A percentile compares a stretch with the other conserved stretches of the same genome.
Conservation (phyloP, 305 asterid genomes). For the Andrographis paniculata region DNA sequence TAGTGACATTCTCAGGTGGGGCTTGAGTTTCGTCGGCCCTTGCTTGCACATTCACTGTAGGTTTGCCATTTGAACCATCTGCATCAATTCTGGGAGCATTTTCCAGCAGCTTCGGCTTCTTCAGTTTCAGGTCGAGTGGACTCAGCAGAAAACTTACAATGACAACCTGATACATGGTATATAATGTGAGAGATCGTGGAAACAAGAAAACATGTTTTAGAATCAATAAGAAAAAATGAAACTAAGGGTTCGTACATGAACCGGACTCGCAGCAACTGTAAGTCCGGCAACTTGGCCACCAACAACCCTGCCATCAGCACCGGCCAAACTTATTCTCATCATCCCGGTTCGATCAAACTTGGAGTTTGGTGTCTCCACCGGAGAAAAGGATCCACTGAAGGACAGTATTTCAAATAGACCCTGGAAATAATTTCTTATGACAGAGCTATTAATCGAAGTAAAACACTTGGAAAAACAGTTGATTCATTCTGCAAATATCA, state of each 20-base stretch:
- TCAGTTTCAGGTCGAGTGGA: slow-evolving; percentile 34
- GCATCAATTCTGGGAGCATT: slow-evolving; percentile 12
- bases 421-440: slow-evolving; percentile 24
- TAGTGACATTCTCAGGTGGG: slow-evolving; percentile 11
- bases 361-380: slow-evolving; percentile 37
- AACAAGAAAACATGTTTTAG: too few species aligned
- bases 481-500: too few species aligned
- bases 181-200: too few species aligned
- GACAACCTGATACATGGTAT: slow-evolving; percentile 40
- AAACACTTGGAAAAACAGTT: too few species aligned
- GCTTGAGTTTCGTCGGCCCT: slow-evolving; percentile 17
- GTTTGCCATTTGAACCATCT: slow-evolving; percentile 18
- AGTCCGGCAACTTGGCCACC: slow-evolving; percentile 66
- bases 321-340: slow-evolving; percentile 52
- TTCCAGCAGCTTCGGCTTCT: slow-evolving; percentile 38
- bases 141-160: slow-evolving; percentile 61
- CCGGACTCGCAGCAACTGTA: slow-evolving; percentile 53
- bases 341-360: slow-evolving; percentile 38
- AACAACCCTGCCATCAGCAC: slow-evolving; percentile 61
- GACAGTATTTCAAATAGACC: slow-evolving; percentile 67
- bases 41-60: slow-evolving; percentile 24
- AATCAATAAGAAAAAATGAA: background rate
- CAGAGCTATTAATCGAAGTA: too few species aligned
- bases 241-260: slow-evolving; percentile 27
- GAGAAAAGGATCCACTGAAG: slow-evolving; percentile 56